Base-by-base conservation (phyloP, 2,329 filamentous ascomycete genomes). In the Aspergillus fumigatiaffinis region DNA sequence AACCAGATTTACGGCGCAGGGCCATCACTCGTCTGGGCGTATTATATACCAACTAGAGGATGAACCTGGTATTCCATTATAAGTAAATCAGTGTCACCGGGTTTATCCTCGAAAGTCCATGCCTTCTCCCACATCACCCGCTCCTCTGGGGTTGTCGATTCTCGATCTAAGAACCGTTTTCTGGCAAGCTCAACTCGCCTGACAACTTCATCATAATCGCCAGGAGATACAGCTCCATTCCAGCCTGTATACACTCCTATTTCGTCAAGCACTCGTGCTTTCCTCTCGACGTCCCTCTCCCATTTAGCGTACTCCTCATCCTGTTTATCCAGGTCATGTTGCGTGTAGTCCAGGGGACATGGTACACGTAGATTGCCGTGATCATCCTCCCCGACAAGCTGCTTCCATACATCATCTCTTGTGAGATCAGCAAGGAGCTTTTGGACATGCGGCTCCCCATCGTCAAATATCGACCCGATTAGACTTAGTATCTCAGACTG, bases 231-330 rank as follows among this genome's bases (percentile, higher is more conserved):
- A 21, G 58, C 60, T 32, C 59, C 62, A 53, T 60, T 61, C 62
- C 61, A 66, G n/a, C 64, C 63, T 14, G 52, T 53, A 54, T 63
- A 65, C 2, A 58, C 58, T 3, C 60, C 61, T 38, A 63, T 47
- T 51, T 61, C 57, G 20, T 60, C 51, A 42, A 63, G 21, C 4
- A 65, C 51, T 49, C 52, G 56, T 26, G 56, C 25, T 56, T 63
- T 65, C 32, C 58, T 58, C 28, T 65, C 61, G n/a, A 65, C 25
- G 23, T 63, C 62, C 48, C 48, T 50, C 28, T 57, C 50, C 61
- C 61, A 66, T 50, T 62, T 60, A 23, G 51, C 46, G 21, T 59
- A 61, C 49, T 60, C 41, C 23, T 53, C 23, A 3, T 23, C 46
- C 28, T 64, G 59, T 26, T 44, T 54, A 14, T 26, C 52, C n/a